Conservation (phyloP, 371 early-diverging fungal genomes). For the Aphelidium insulamus region DNA sequence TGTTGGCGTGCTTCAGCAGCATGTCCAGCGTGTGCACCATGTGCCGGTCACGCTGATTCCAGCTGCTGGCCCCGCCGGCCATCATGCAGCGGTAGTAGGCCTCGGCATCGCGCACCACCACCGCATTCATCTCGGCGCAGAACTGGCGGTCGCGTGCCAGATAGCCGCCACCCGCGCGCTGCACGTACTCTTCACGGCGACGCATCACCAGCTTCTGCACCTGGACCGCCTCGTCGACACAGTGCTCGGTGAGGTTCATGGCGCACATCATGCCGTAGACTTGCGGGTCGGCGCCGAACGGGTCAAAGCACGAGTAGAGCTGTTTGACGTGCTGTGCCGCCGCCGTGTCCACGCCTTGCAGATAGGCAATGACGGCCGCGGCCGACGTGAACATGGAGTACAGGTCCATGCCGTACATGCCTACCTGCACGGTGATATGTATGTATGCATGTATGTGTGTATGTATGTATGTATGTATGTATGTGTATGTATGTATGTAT, state of each 20-base stretch:
- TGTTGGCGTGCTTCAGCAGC: slow-evolving; percentile 1
- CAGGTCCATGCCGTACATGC: slow-evolving; percentile 10
- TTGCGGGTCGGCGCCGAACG: slow-evolving; percentile 6
- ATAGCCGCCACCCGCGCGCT: not conserved
- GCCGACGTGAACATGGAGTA: slow-evolving; percentile 9
- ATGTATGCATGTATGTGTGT: too few relatives aligned
- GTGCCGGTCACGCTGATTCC: slow-evolving; percentile 12
- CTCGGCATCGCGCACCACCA: slow-evolving; percentile 11
- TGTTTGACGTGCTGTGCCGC: slow-evolving; percentile 6
- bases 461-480: too few relatives aligned
- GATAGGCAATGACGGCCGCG: slow-evolving; percentile 6
- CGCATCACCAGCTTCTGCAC: slow-evolving; percentile 6
- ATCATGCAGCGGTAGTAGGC: slow-evolving; percentile 11
- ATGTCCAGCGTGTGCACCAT: slow-evolving; percentile 7
- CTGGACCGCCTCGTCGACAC: slow-evolving; percentile 6
- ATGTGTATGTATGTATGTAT: too few relatives aligned
- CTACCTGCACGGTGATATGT: too few relatives aligned
- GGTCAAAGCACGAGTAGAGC: slow-evolving; percentile 8
- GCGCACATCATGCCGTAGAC: slow-evolving; percentile 5
- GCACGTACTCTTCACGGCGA: slow-evolving; percentile 1
- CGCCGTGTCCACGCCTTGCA: slow-evolving; percentile 5
- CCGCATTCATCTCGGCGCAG: slow-evolving; percentile 11
- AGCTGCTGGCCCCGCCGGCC: slow-evolving; percentile 3
- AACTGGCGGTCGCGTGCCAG: slow-evolving; percentile 4
- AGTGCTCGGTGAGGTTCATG: slow-evolving; percentile 3